Evolutionary conservation across 2,329 filamentous ascomycete genomes (phyloP), one percentile per base, ranked within the genome.

Genomic region (Fusarium udum): DNA sequence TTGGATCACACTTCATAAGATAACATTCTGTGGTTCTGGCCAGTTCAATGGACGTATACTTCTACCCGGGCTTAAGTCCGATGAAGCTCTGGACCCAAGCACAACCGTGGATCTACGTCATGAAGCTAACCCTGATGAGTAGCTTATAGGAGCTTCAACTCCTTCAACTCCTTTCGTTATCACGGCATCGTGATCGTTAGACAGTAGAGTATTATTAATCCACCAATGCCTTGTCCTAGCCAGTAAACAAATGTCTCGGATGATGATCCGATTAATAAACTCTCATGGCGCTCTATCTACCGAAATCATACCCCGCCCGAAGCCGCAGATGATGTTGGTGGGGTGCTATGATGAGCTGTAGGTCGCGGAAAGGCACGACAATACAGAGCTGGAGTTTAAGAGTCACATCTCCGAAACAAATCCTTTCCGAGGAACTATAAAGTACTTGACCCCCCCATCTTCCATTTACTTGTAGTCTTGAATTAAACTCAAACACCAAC

Each of bases 311-410:
- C 71, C 71, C 71, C 71, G 71, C 71, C 67, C 71, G 51, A 58
- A 61, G 64, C 64, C 55, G 61, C 57, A 64, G 53, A 32, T 48
- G 53, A 32, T 48, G 60, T 39, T 69, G 53, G 71, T 73, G 67
- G 67, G 66, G 67, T 65, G 65, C 32, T 31, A 55, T 32, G 52
- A 55, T 55, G 51, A 42, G 51, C 51, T 55, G 51, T n/a, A 65
- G 45, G 34, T 48, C 24, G 55, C 37, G 31, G 49, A 67, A 53
- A 64, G 57, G 51, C 28, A 71, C 42, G 37, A 71, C 56, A 55
- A 66, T 69, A 49, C 57, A 65, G 57, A 69, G 40, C 63, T 75
- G 69, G 72, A 74, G 72, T 71, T 73, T 64, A 75, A 71, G 66
- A 72, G 52, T 71, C 65, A 75, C 68, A 71, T 61, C 61, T 73